Evolutionary conservation across 192 early-diverging fungal genomes (phyloP).

Genomic region (Coemansia sp.): DNA sequence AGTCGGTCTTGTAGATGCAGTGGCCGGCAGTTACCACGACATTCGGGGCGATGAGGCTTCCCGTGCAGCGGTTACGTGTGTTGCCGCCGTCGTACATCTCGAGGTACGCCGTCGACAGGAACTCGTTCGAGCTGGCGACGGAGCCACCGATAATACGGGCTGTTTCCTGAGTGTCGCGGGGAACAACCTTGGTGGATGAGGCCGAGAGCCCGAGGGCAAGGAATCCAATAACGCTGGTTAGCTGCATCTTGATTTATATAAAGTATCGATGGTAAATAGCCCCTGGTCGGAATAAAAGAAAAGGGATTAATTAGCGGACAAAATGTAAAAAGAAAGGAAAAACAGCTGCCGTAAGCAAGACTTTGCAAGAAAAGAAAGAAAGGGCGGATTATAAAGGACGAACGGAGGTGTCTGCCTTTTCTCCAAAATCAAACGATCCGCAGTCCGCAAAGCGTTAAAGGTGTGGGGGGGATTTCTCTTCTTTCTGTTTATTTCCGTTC

Average conservation of each 20-base stretch:
- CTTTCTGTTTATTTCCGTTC: too few species aligned
- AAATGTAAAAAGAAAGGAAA: neutral
- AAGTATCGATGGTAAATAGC: neutral
- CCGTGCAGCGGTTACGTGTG: constrained; percentile 30
- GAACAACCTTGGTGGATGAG: neutral
- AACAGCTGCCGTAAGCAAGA: neutral
- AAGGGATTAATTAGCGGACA: neutral
- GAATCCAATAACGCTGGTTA: neutral
- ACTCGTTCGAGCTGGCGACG: constrained; percentile 13
- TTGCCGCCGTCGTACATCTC: constrained; percentile 11
- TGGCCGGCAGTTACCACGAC: constrained; percentile 54
- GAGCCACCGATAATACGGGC: constrained; percentile 46
- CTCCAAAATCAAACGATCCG: neutral
- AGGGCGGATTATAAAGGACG: neutral
- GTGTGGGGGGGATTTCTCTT: too few species aligned
- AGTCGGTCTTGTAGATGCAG: constrained; percentile 21
- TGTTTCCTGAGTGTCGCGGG: neutral
- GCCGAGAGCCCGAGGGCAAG: neutral
- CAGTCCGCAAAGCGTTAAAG: neutral
- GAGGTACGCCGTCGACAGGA: constrained; percentile 38
- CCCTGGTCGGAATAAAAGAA: neutral
- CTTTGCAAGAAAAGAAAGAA: neutral
- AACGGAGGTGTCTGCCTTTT: neutral
- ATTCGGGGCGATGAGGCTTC: constrained; percentile 47
- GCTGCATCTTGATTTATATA: neutral